Conservation (phyloP, 345 rosid species). For the Salix dunnii region DNA sequence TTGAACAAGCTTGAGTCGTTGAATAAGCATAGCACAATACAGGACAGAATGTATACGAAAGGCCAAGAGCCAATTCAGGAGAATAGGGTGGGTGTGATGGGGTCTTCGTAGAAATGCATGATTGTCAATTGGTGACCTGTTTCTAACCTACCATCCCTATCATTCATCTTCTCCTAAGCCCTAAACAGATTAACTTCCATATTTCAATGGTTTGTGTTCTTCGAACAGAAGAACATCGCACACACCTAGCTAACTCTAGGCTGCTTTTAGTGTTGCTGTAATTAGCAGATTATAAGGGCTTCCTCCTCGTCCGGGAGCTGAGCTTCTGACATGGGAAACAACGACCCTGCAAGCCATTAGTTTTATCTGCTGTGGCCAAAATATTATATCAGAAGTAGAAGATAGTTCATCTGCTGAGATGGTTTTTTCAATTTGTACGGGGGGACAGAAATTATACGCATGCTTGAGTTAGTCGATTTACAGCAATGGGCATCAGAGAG, state of each 20-base stretch:
- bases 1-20: background rate
- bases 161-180: background rate
- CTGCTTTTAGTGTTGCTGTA: background rate
- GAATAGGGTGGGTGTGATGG: background rate
- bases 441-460: background rate
- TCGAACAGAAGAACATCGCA: background rate
- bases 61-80: background rate
- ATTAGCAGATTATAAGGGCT: background rate
- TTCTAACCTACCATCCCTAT: background rate
- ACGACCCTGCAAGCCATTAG: background rate
- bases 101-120: background rate
- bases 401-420: background rate
- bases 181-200: background rate
- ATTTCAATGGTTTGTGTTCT: background rate
- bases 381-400: background rate
- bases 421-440: background rate
- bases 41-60: background rate
- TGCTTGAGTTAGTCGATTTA: background rate
- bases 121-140: conserved; percentile 1
- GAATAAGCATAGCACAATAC: background rate
- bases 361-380: background rate
- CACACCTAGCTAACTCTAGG: background rate
- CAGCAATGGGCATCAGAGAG: background rate
- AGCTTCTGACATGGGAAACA: background rate
- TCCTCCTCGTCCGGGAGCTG: background rate